phyloP scores from a whole-genome alignment of 768 basidiomycete species.

The Imleria badia region DNA sequence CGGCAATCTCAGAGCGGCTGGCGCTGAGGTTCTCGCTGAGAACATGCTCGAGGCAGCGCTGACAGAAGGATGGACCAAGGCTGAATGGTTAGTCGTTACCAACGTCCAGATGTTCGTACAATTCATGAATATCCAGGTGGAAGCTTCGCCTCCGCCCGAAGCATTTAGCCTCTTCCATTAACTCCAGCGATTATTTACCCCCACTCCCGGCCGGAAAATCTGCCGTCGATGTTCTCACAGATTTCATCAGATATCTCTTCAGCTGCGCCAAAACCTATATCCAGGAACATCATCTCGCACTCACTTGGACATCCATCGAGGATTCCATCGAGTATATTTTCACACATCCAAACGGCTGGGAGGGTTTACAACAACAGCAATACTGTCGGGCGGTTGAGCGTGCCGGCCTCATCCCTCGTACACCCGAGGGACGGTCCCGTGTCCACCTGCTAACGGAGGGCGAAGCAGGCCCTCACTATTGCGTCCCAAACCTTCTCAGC shows the following conservation, averaged over 20 bases:
- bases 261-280: slow-evolving; percentile 13
- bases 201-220: slow-evolving; percentile 9
- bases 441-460: not conserved
- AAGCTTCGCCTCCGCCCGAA: too few species aligned
- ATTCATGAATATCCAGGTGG: not conserved
- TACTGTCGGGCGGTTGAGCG: slow-evolving; percentile 19
- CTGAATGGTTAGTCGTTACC: not conserved
- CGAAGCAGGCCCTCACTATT: slow-evolving; percentile 30
- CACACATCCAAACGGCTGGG: slow-evolving; percentile 32
- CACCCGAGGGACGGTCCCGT: not conserved
- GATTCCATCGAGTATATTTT: too few species aligned
- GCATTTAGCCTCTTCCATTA: too few species aligned
- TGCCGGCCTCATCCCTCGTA: slow-evolving; percentile 20
- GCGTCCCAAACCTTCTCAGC: slow-evolving; percentile 38
- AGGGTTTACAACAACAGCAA: slow-evolving; percentile 5
- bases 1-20: not conserved
- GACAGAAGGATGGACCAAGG: too few species aligned
- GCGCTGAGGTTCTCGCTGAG: not conserved
- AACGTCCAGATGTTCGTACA: not conserved
- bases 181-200: not conserved
- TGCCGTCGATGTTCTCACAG: not conserved
- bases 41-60: not conserved
- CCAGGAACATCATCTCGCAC: slow-evolving; percentile 14
- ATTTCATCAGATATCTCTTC: too few species aligned
- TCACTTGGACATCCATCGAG: slow-evolving; percentile 15